Conservation (phyloP, 176 grass and related monocot species). For the Panicum miliaceum region DNA sequence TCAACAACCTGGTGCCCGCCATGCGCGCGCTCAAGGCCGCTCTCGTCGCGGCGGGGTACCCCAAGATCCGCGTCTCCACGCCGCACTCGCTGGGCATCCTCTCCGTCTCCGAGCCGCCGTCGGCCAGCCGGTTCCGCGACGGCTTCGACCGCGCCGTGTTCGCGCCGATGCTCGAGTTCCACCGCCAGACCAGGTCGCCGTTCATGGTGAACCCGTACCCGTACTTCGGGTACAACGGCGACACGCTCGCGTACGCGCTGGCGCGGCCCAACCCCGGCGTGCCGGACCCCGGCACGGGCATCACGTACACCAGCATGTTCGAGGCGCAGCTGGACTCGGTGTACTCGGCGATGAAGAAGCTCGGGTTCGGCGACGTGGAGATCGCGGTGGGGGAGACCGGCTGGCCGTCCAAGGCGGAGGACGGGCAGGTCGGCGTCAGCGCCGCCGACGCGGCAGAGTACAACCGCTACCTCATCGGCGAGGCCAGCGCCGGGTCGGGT, state of each 20-base stretch:
- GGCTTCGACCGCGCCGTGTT: conserved; percentile 65
- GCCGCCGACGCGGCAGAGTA: conserved; percentile 63
- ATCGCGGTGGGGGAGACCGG: conserved; percentile 84
- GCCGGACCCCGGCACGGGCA: conserved; percentile 59
- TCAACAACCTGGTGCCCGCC: conserved; percentile 69
- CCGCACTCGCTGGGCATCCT: conserved; percentile 80
- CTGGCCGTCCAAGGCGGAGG: conserved; percentile 77
- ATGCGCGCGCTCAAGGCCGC: conserved; percentile 59
- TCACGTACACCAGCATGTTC: conserved; percentile 89
- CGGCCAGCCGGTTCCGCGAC: conserved; percentile 63
- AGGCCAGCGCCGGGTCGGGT: conserved; percentile 50
- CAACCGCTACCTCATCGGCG: conserved; percentile 59
- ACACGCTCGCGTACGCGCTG: conserved; percentile 67
- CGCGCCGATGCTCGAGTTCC: conserved; percentile 85
- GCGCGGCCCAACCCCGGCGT: conserved; percentile 65
- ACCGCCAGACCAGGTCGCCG: conserved; percentile 51
- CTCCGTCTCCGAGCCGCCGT: conserved; percentile 54
- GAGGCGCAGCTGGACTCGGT: conserved; percentile 86
- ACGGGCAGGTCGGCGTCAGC: conserved; percentile 68
- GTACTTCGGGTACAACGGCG: conserved; percentile 89
- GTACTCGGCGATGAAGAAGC: conserved; percentile 77
- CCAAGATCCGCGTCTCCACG: conserved; percentile 69
- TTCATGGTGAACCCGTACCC: conserved; percentile 92
- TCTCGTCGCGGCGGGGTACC: conserved; percentile 58
- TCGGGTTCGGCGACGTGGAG: conserved; percentile 82